Base-by-base conservation (phyloP, 192 early-diverging fungal genomes). In the Coemansia sp. region DNA sequence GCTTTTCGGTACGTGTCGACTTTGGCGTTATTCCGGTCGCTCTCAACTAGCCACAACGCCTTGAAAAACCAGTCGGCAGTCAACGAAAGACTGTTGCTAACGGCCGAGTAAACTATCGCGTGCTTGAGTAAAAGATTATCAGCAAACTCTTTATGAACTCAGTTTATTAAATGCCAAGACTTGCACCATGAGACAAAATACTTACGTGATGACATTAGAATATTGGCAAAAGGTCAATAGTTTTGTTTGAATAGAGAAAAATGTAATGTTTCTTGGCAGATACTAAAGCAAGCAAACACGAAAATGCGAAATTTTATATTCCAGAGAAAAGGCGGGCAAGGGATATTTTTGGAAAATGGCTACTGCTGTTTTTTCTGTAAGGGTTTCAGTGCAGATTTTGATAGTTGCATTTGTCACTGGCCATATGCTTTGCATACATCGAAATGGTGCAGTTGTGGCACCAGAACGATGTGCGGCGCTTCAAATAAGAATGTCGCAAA, bases 21-120 rank as follows among this genome's bases (percentile, higher is more conserved):
- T 23, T 74, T 80, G 49, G 3, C 31, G 59, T 74, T 69, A 49
- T 74, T 74, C 21, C 77, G 64, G 8, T 63, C 23, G 55, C 71
- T 71, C 31, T 74, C 77, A 10, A 69, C 25, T 11, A 71, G 41
- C 72, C 77, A 80, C 4, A 71, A 6, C 0, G 43, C 51, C 23
- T 62, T 80, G 45, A 80, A 80, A 4, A 57, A 0, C 72, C 77
- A 72, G 69, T 75, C 72, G 38, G 67, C 64, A 0, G 41, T 10
- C 1, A 49, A 45, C 10, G 48, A 25, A 3, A 67, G 21, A 16
- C 17, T 26, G 52, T 25, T 16, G 38, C 17, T 26, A 8, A 61
- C 12, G 6, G 22, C 8, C 47, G 25, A 12, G 52, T 68, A 68
- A 4, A 57, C 67, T 61, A 68, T 3, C 3, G 3, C n/a, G 19